Conservation (phyloP, 73 alveolate species). For the Durusdinium trenchii region DNA sequence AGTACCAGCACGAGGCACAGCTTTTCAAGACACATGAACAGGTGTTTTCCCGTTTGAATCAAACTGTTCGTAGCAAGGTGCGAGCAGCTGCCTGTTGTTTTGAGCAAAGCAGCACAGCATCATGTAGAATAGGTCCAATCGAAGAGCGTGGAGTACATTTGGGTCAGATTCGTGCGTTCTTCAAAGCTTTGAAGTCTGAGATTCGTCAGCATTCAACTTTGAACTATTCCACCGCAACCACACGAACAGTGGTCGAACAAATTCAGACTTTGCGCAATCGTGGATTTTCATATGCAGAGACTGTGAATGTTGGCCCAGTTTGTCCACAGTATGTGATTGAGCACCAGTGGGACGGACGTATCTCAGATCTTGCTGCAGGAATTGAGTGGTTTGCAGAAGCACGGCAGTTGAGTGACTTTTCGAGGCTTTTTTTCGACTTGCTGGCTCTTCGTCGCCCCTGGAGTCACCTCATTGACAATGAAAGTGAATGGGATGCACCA, state of each 20-base stretch:
- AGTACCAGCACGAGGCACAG: constrained; percentile 18
- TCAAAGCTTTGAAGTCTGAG: constrained; percentile 9
- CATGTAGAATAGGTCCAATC: neutral
- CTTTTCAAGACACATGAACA: constrained; percentile 10
- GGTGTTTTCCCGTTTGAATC: neutral
- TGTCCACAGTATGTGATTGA: constrained; percentile 17
- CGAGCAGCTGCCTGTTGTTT: neutral
- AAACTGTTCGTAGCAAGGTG: constrained; percentile 8
- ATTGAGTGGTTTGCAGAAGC: constrained; percentile 61
- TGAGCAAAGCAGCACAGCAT: neutral
- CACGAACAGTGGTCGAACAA: neutral
- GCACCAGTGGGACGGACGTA: constrained; percentile 52
- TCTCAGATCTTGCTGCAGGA: constrained; percentile 36
- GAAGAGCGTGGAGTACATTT: constrained; percentile 20
- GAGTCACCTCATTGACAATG: no score
- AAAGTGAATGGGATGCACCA: no score
- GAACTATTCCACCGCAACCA: neutral
- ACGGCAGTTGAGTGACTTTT: constrained; percentile 15
- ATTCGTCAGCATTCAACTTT: neutral
- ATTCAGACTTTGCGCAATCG: neutral
- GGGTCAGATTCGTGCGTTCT: constrained; percentile 17
- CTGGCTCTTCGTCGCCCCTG: neutral
- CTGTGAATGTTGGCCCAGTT: neutral
- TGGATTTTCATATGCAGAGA: neutral
- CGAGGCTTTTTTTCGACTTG: constrained; percentile 14